Evolutionary conservation across 2,329 filamentous ascomycete genomes (phyloP).

Genomic region (Colletotrichum lini): DNA sequence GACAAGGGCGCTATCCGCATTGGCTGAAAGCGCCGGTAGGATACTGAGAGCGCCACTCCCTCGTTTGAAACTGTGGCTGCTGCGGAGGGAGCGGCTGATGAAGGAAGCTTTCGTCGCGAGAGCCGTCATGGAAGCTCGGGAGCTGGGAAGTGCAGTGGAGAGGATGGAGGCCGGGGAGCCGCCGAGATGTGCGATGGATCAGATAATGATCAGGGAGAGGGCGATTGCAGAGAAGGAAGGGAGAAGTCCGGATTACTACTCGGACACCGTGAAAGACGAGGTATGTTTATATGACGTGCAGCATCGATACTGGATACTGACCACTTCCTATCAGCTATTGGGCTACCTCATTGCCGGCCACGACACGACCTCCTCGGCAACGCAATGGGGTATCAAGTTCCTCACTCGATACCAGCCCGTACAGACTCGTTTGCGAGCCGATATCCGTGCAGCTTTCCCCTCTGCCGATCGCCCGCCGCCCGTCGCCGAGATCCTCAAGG

Average conservation of each 20-base stretch:
- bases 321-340: slow-evolving; percentile 41
- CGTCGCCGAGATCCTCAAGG: slow-evolving; percentile 43
- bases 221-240: slow-evolving; percentile 49
- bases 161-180: slow-evolving; percentile 14
- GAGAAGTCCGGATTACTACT: slow-evolving; percentile 49
- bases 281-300: slow-evolving; percentile 41
- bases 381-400: slow-evolving; percentile 46
- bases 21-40: slow-evolving; percentile 5
- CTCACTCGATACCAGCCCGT: slow-evolving; percentile 39
- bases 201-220: slow-evolving; percentile 53
- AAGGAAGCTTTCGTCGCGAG: not conserved
- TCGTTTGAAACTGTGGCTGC: not conserved
- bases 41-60: slow-evolving; percentile 4
- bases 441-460: slow-evolving; percentile 41
- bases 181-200: slow-evolving; percentile 47
- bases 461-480: slow-evolving; percentile 40
- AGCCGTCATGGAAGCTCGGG: slow-evolving; percentile 5
- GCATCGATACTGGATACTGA: not conserved
- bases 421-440: slow-evolving; percentile 48
- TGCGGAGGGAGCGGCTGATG: not conserved
- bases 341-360: slow-evolving; percentile 48
- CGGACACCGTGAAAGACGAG: slow-evolving; percentile 51
- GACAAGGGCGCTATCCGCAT: not conserved
- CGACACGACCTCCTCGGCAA: slow-evolving; percentile 46
- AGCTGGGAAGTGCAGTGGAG: slow-evolving; percentile 22